A percentile compares a stretch with the other conserved stretches of the same genome.
phyloP scores from a whole-genome alignment of 2,329 filamentous ascomycete genomes.

The Penicillium polonicum region DNA sequence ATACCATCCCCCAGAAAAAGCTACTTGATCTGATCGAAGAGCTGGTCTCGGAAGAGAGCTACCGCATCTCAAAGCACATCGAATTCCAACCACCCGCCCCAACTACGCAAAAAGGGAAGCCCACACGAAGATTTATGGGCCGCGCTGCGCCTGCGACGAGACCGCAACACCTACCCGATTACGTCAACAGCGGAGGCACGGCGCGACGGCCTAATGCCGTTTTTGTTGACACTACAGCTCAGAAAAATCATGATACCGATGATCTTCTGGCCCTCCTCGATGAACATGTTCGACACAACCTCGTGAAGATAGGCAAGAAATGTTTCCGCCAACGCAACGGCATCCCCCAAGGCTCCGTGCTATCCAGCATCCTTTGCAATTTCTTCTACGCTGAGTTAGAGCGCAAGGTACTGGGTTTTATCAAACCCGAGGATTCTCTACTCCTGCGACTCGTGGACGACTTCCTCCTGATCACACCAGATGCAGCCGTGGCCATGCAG shows the following conservation, averaged over 20 bases:
- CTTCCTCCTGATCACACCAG: conserved; percentile 81
- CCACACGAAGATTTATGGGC: conserved; percentile 52
- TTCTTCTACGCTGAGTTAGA: conserved; percentile 95
- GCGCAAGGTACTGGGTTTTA: conserved; percentile 64
- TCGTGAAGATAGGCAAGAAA: conserved; percentile 84
- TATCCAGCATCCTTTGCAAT: conserved; percentile 86
- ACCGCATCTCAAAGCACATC: conserved; percentile 71
- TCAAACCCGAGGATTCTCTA: conserved; percentile 60
- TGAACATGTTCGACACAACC: conserved; percentile 79
- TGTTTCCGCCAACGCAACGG: conserved; percentile 84
- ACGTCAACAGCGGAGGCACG: conserved; percentile 36
- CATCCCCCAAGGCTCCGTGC: conserved; percentile 88
- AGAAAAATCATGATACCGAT: conserved; percentile 56
- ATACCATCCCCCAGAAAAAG: conserved; percentile 83
- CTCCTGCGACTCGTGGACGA: conserved; percentile 87
- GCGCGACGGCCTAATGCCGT: conserved; percentile 64
- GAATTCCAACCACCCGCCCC: conserved; percentile 60
- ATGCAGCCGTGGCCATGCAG: conserved; percentile 61
- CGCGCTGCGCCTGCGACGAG: conserved; percentile 50
- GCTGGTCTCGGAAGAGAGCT: conserved; percentile 59
- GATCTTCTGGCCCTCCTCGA: conserved; percentile 68
- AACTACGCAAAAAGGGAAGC: conserved; percentile 22
- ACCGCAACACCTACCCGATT: conserved; percentile 46
- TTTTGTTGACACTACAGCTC: conserved; percentile 69
- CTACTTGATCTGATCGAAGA: conserved; percentile 65